Base-by-base conservation (phyloP, 495 filamentous ascomycete species). In the Neurospora sublineolata region DNA sequence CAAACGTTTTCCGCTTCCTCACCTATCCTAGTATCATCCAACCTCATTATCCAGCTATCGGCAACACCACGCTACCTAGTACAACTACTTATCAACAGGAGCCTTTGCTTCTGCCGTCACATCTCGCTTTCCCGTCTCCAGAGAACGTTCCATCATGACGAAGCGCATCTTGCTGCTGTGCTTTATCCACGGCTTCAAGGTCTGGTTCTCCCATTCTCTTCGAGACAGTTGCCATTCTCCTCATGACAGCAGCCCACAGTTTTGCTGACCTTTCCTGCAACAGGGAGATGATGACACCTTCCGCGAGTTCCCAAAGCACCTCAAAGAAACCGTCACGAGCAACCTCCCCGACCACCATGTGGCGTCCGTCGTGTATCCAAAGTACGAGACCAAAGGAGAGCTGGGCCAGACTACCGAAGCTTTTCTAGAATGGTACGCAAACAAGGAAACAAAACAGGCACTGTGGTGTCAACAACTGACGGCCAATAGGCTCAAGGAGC, bases 171-270 rank as follows among this genome's bases (percentile, higher is more conserved):
- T 97, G 10, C 82, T 97, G 1, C 85, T 97, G 14, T 93, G 92
- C 77, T 97, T 97, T 81, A 90, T 97, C 58, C 94, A 98, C 76
- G 94, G 94, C 14, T 98, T 97, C 84, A 97, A 97, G 88, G 93
- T 93, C 77, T 71, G 79, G 46, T 67, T 38, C 5, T 20, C 67
- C 68, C 38, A 20, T 64, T n/a, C 9, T 14, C 11, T 4, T 68
- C 71, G 37, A 70, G 58, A 58, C n/a, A 20, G 9, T 46, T 6
- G 20, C 42, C 16, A 44, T 16, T 11, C 37, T 1, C 3, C 23
- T 37, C 18, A 16, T 67, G 14, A 75, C 38, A 52, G 44, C 11
- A 14, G 20, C 46, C 1, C 20, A 7, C 11, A 14, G 46, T 64
- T 9, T 64, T 33, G 23, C 52, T 64, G 27, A 64, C 52, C 27